Conservation (phyloP, 371 early-diverging fungal genomes). For the Pancytospora epiphaga region DNA sequence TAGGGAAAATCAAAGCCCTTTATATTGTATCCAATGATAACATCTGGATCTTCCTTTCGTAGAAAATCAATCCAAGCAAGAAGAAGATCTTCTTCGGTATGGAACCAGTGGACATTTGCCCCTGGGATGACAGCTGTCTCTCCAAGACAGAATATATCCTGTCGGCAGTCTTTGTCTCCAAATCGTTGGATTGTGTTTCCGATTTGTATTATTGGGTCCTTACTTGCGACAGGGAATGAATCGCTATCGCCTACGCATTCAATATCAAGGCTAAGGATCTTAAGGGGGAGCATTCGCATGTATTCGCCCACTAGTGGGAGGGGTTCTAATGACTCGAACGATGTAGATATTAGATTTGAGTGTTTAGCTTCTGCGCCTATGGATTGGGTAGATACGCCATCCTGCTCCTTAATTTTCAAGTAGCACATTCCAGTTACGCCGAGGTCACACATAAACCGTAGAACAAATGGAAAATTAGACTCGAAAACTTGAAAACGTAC, state of each 20-base stretch:
- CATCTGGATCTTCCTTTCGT: conserved; percentile 77
- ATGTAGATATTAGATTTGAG: conserved; percentile 66
- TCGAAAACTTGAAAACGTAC: conserved; percentile 67
- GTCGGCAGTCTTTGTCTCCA: conserved; percentile 75
- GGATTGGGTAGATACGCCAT: background rate
- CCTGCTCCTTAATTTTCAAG: conserved; percentile 40
- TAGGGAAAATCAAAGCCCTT: conserved; percentile 95
- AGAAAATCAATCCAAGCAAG: conserved; percentile 65
- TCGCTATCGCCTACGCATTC: conserved; percentile 91
- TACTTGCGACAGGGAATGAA: conserved; percentile 80
- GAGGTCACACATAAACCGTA: conserved; percentile 92
- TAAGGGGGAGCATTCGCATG: conserved; percentile 81
- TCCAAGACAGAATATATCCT: conserved; percentile 79
- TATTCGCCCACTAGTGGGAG: conserved; percentile 78
- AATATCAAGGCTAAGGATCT: conserved; percentile 92
- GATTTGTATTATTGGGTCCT: conserved; percentile 97
- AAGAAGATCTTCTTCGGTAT: conserved; percentile 73
- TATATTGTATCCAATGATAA: conserved; percentile 95
- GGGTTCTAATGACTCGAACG: conserved; percentile 66
- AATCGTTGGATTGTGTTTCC: conserved; percentile 76
- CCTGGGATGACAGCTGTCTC: conserved; percentile 79
- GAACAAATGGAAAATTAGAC: conserved; percentile 73
- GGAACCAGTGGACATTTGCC: conserved; percentile 71
- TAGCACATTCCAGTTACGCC: conserved; percentile 77
- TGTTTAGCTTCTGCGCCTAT: background rate